Evolutionary conservation across 2,329 filamentous ascomycete species (phyloP), one percentile per base, ranked within the genome.

Genomic region (Bipolaris zeicola): DNA sequence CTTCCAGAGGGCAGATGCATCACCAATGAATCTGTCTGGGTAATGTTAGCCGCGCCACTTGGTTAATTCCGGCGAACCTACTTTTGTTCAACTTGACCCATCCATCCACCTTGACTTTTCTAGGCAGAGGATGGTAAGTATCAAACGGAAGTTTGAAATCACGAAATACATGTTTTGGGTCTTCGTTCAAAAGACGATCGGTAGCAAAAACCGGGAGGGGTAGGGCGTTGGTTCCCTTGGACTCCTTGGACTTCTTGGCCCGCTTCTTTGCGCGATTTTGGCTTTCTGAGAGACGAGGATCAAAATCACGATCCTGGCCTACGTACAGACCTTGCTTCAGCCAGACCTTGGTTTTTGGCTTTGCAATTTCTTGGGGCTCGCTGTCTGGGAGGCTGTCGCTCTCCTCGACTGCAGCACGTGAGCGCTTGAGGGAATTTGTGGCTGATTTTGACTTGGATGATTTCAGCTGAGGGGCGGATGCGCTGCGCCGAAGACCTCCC

Each of bases 71-170:
- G 18, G 20, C 28, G 34, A 39, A 50, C 89, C 81, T 81, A 96
- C 91, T 98, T 77, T 90, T 95, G 62, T 92, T 93, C 66, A 95
- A 89, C 74, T 94, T 94, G 65, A 88, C 88, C 90, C 93, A 99
- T 68, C 96, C 92, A 64, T 96, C 89, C 0, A 94, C 93, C 77
- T 96, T 96, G 22, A 92, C 91, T 72, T 96, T 92, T 1, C 88
- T 86, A 3, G 91, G 89, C 18, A 96, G 84, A 2, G 94, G 94
- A 51, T 92, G 90, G 80, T 94, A 98, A 45, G 96, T 83, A 72
- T 96, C 90, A 70, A 87, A 97, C 0, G 95, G 95, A 28, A 99
- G 80, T 76, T 92, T 92, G 78, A 96, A 98, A 73, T 96, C 88
- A 48, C 90, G 84, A 13, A 89, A 67, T 24, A 74, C 60, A 10